These are phyloP conservation scores for Pugionium cornutum DNA, from an alignment of 345 rosid genomes.

Conservation along the genomic window DNA sequence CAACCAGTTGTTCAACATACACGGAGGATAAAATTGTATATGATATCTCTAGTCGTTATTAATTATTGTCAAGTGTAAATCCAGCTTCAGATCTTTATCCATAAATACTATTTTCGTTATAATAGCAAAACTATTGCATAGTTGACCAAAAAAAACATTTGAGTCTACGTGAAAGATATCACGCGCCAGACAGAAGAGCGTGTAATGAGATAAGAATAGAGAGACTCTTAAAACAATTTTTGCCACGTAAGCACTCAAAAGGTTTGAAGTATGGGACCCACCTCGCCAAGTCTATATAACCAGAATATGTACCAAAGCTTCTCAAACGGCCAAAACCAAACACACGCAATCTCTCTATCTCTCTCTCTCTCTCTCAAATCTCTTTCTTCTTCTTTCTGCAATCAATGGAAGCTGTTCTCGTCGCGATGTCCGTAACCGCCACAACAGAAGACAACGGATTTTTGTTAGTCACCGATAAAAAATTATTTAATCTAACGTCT, in stretches of 20 bases:
- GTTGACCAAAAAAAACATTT: not conserved
- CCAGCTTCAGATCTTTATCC: constrained; percentile 13
- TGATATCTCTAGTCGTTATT: not conserved
- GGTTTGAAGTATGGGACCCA: constrained; percentile 23
- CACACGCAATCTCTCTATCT: constrained; percentile 1
- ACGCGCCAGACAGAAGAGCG: constrained; percentile 15
- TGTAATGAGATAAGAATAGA: constrained; percentile 18
- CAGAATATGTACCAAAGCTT: constrained; percentile 18
- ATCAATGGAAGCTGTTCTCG: constrained; percentile 30
- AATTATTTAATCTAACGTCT: not conserved
- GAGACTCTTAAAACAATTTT: constrained; percentile 1
- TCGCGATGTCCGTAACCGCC: constrained; percentile 19
- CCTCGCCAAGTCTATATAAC: constrained; percentile 4
- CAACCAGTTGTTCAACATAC: too few relatives aligned
- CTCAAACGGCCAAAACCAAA: constrained; percentile 3
- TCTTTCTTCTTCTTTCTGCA: constrained; percentile 1
- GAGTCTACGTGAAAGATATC: not conserved
- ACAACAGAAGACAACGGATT: constrained; percentile 18
- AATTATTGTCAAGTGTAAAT: not conserved
- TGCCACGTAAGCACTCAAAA: constrained; percentile 23
- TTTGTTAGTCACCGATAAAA: constrained; percentile 34
- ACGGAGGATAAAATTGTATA: not conserved
- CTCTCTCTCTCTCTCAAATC: not conserved
- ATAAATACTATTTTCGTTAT: not conserved
- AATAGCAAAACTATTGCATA: not conserved